Base-by-base conservation (phyloP, 495 filamentous ascomycete genomes). In the Aspergillus panamensis region DNA sequence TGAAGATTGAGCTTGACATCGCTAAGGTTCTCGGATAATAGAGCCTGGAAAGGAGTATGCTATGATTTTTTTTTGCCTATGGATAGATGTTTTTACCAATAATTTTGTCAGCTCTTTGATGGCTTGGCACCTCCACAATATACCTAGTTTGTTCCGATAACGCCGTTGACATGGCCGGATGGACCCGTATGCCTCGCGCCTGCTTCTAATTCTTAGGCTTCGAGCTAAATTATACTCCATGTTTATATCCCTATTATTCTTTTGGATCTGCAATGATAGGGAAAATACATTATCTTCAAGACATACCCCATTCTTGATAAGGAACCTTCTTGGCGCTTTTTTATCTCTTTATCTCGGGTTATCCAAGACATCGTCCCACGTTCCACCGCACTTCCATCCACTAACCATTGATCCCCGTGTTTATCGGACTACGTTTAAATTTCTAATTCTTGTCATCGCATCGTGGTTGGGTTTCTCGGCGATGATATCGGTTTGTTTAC, bases 1-100 rank as follows among this genome's bases (percentile, higher is more conserved):
- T 81, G 55, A 59, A 59, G 1, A 54, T 78, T 0, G 55, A 69
- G 37, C 49, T 84, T 64, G 68, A 84, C 62, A 66, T 82, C 35
- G 61, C 57, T 5, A 51, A 64, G 37, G 77, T 72, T 12, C 58
- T 83, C 16, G 51, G 37, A 9, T 29, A 32, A 25, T 48, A 40
- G 25, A 25, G 25, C 5, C 29, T 8, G 13, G 10, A 29, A 7
- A 45, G 6, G 47, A 31, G 14, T 8, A 29, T 42, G 17, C 19
- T 10, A 7, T 7, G 7, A 14, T 53, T 30, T 25, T 53, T 20
- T n/a, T 32, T 10, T n/a, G n/a, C n/a, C 9, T 20, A 14, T 58
- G 48, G 32, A 45, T 19, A 49, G 37, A 8, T 48, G 8, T 45
- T 37, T 58, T 32, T 30, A 29, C 5, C 31, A 10, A 35, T 45